phyloP scores from a whole-genome alignment of 768 basidiomycete genomes.

The Naganishia onofrii region DNA sequence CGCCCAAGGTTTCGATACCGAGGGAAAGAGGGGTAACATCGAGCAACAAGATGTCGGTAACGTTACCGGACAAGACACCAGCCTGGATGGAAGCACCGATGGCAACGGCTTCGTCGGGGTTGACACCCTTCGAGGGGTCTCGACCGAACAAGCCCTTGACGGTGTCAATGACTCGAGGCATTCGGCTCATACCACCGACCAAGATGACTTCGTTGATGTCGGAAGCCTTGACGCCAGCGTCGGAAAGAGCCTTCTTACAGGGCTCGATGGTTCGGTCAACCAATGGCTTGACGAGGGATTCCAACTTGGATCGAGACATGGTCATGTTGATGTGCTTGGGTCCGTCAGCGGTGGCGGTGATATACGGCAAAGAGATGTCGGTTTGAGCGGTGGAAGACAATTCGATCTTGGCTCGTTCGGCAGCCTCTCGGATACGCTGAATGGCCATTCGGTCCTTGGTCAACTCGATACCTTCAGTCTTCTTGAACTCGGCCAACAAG shows the following conservation, averaged over 20 bases:
- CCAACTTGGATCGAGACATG: constrained; percentile 83
- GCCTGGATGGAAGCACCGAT: constrained; percentile 98
- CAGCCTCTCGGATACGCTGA: constrained; percentile 97
- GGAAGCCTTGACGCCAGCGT: constrained; percentile 86
- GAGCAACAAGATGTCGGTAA: constrained; percentile 84
- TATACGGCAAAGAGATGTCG: constrained; percentile 96
- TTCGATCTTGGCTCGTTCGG: constrained; percentile 99
- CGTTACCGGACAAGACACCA: constrained; percentile 93
- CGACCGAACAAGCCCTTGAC: constrained; percentile 92
- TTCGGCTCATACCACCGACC: constrained; percentile 97
- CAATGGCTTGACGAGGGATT: constrained; percentile 74
- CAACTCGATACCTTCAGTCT: constrained; percentile 78
- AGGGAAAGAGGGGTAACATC: constrained; percentile 97
- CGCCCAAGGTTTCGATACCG: constrained; percentile 91
- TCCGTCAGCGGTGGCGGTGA: constrained; percentile 89
- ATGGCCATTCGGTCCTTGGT: constrained; percentile 89
- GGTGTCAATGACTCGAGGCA: constrained; percentile 91
- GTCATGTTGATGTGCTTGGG: constrained; percentile 96
- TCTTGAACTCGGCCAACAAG: constrained; percentile 89
- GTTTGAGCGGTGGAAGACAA: constrained; percentile 91
- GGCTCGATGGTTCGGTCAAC: constrained; percentile 89
- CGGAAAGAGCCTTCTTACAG: constrained; percentile 92
- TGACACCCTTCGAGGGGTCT: constrained; percentile 97
- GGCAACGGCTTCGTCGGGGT: constrained; percentile 98
- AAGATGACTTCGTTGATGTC: constrained; percentile 96